These are phyloP conservation scores for Mortierella alpina DNA, from an alignment of 192 early-diverging fungal species.

Conservation along the genomic window DNA sequence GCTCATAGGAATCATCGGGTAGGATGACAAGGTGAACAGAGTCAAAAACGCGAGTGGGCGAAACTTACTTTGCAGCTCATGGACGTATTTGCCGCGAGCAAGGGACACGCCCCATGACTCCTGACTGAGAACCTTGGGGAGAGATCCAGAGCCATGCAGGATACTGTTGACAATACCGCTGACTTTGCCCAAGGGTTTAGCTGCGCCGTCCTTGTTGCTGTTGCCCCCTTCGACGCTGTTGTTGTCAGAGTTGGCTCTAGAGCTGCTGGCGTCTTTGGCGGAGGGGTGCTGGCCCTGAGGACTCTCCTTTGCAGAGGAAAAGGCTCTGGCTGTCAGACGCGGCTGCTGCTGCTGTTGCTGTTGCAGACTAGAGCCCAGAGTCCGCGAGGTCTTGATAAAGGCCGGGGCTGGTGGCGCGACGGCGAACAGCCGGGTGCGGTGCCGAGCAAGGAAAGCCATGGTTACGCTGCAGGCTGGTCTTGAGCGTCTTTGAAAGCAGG, in stretches of 20 bases:
- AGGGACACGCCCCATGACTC: slow-evolving; percentile 49
- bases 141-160: slow-evolving; percentile 41
- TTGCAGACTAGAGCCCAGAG: too few relatives aligned
- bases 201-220: slow-evolving; percentile 7
- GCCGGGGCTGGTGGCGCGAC: not conserved
- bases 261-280: not conserved
- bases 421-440: not conserved
- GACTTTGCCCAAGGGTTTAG: slow-evolving; percentile 46
- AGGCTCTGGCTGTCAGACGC: not conserved
- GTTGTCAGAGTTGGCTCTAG: not conserved
- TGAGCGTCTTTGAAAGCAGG: too few relatives aligned
- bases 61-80: slow-evolving; percentile 82
- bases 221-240: not conserved
- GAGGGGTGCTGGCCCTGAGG: not conserved
- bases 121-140: slow-evolving; percentile 47
- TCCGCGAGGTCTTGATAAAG: not conserved
- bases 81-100: slow-evolving; percentile 79
- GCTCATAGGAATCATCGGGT: not conserved
- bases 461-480: not conserved
- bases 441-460: slow-evolving; percentile 5
- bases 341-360: too few relatives aligned
- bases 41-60: not conserved
- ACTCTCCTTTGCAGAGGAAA: slow-evolving; percentile 1
- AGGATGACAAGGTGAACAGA: slow-evolving; percentile 1
- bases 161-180: slow-evolving; percentile 55